Percentiles rank a stretch among this genome's conserved stretches.
These are phyloP conservation scores for Eremothecium sinecaudum DNA, from an alignment of 1,139 yeast genomes.

Conservation along the genomic window DNA sequence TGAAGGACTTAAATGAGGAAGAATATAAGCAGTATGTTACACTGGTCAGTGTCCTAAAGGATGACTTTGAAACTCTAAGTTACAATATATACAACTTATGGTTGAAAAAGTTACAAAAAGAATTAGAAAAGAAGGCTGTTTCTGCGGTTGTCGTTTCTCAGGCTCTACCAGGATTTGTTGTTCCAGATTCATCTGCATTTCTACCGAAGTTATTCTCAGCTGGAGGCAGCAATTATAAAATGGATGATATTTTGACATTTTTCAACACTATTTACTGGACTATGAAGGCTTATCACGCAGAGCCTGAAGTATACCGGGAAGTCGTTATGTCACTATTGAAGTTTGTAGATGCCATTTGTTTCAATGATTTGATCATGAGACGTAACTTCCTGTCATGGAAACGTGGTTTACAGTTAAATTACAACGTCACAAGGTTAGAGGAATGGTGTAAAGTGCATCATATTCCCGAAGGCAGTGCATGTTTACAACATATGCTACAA, in stretches of 20 bases:
- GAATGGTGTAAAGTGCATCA: constrained; percentile 98
- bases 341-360: constrained; percentile 87
- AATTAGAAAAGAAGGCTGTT: constrained; percentile 82
- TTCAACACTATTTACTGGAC: constrained; percentile 91
- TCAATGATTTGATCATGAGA: constrained; percentile 93
- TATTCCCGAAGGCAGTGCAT: constrained; percentile 80
- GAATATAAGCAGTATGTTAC: constrained; percentile 88
- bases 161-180: constrained; percentile 91
- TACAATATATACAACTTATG: constrained; percentile 93
- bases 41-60: constrained; percentile 84
- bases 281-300: constrained; percentile 85
- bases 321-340: constrained; percentile 77
- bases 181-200: constrained; percentile 80
- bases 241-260: constrained; percentile 89
- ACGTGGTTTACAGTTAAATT: constrained; percentile 92
- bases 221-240: constrained; percentile 68
- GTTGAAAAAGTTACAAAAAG: constrained; percentile 93
- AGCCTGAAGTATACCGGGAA: constrained; percentile 73
- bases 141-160: constrained; percentile 92
- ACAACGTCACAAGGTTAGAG: constrained; percentile 90
- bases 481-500: constrained; percentile 82
- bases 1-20: constrained; percentile 78
- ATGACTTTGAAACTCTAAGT: constrained; percentile 86
- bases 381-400: constrained; percentile 94
- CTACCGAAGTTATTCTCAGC: constrained; percentile 68